phyloP scores from a whole-genome alignment of 2,329 filamentous ascomycete species.

The Claviceps sp. region DNA sequence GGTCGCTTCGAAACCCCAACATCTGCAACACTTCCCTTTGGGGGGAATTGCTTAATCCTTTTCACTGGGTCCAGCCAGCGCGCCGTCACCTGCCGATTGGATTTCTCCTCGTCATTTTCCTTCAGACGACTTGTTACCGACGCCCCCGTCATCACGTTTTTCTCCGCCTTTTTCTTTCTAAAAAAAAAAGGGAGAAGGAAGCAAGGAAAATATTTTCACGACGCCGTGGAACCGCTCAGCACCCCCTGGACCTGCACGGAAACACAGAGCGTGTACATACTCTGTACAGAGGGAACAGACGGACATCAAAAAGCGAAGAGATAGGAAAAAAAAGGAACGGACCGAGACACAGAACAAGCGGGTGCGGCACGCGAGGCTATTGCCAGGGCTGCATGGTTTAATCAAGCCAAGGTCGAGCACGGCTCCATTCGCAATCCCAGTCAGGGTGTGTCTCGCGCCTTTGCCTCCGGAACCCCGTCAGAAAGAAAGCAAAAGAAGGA shows the following conservation, averaged over 20 bases:
- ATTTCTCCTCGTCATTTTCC: background rate
- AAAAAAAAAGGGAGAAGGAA: background rate
- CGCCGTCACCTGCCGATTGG: background rate
- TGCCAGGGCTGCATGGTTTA: conserved; percentile 1
- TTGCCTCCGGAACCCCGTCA: conserved; percentile 7
- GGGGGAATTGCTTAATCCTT: conserved; percentile 3
- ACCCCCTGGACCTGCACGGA: background rate
- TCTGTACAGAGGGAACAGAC: background rate
- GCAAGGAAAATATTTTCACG: background rate
- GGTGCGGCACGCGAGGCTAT: conserved; percentile 5
- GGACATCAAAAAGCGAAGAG: background rate
- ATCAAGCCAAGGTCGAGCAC: conserved; percentile 1
- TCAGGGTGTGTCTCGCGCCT: conserved; percentile 8
- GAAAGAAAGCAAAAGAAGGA: background rate
- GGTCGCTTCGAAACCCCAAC: background rate
- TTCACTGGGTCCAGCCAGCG: conserved; percentile 2
- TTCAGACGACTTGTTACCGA: background rate
- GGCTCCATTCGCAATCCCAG: conserved; percentile 5
- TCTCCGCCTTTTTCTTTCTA: background rate
- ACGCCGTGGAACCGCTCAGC: background rate
- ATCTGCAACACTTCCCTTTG: background rate
- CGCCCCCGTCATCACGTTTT: background rate
- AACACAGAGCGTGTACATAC: background rate
- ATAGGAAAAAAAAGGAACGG: background rate
- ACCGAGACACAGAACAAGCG: background rate